Evolutionary conservation across 163 green algal species (phyloP), one percentile per base, ranked within the genome.

Genomic region (Volvox carteri): DNA sequence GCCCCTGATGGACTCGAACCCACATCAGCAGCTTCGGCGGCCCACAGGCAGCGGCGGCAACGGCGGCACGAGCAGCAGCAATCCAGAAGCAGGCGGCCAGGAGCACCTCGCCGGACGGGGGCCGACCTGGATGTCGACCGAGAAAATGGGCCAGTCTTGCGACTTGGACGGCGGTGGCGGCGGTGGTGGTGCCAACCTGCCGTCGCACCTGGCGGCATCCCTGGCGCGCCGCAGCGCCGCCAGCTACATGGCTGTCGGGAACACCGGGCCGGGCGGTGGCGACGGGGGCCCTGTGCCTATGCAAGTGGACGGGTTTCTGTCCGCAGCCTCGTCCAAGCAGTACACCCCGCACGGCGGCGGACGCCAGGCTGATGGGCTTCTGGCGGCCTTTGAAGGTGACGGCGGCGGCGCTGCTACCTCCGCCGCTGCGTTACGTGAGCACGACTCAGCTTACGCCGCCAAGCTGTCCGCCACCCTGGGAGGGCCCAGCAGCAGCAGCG

Each of bases 11-110:
- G 30, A 67, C 42, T 16, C 19, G 3, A 54, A 67, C 42, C 28
- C 19, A 23, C 77, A 85, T 16, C 76, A 84, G 77, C 35, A 9
- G 21, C 77, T 37, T 35, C 54, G 74, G 14, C 77, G 67, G 74
- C 70, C 70, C 12, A 68, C 75, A 9, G 50, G 50, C 11, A 84
- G 75, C 48, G 48, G 46, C 6, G 75, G 48, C 16, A 65, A 84
- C 75, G 77, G 52, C 33, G 77, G 77, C 1, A 37, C 37, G 0
- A 85, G 54, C 52, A 85, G 54, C 37, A 35, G 77, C 21, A 85
- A 70, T 48, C 46, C 48, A 16, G 46, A 5, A 1, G 54, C 19
- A 0, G 50, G 30, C 37, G 37, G 0, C 2, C 54, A 25, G 9
- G 48, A 85, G 35, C 2, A 35, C 18, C n/a, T 4, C 7, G 54